Evolutionary conservation across 1,139 yeast species (phyloP), one percentile per base, ranked within the genome.

Genomic region (Chernovozyma sophiae-reginae): DNA sequence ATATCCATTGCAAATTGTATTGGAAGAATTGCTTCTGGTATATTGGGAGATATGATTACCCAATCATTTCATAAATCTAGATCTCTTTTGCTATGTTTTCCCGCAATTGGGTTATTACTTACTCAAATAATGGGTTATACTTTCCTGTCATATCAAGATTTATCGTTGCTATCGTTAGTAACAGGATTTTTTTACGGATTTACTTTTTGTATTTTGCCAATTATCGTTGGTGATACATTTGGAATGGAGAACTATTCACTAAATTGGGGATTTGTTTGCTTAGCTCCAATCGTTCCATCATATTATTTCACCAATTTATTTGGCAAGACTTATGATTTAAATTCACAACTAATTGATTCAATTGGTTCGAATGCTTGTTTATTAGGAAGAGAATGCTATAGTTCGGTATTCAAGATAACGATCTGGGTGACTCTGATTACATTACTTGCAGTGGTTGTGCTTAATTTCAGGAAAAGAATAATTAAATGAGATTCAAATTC

Each of bases 171-270:
- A 23, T 74, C 81, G 2, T 51, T 68, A 14, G 43, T 70, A 8
- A 67, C 72, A 12, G 84, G 84, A 0, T 59, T 74, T 33, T 74
- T 76, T 32, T 78, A 78, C 50, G 84, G 84, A 0, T 74, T 74
- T 43, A 64, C 74, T 3, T 77, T 77, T 56, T 74, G 81, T 43
- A 63, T 76, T 4, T 63, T 74, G 60, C 83, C 83, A 13, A 68
- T 75, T 16, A 67, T 78, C n/a, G 72, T 77, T 4, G 75, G 80
- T 4, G 83, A 78, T 42, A 53, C 63, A 10, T 78, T 77, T 56
- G 83, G 83, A 1, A 67, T 77, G 61, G 66, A 63, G 8, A 65
- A 66, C 35, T 77, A 75, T 47, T 72, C 80, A 1, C 69, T 65
- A 42, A 75, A 77, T 40, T 78, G 81, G 81, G 84, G 84, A 2